A percentile compares a stretch with the other conserved stretches of the same genome.
These are phyloP conservation scores for Penicillium rolfsii DNA, from an alignment of 2,329 filamentous ascomycete species.

Conservation along the genomic window DNA sequence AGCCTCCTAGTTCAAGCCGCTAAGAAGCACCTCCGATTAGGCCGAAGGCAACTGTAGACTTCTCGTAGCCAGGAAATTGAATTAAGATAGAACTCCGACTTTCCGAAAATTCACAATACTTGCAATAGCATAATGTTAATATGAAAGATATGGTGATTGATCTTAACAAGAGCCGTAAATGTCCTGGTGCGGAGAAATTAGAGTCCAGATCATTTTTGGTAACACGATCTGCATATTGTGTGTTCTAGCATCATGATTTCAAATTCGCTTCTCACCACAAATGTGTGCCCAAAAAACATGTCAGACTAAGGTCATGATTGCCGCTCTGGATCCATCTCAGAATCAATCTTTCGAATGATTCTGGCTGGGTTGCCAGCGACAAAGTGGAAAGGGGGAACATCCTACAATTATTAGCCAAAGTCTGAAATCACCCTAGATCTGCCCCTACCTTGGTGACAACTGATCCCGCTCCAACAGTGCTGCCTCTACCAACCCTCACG, in stretches of 20 bases:
- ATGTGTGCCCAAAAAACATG: neutral
- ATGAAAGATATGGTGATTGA: too few relatives aligned
- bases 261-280: neutral
- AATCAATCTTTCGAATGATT: slow-evolving; percentile 31
- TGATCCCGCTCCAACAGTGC: slow-evolving; percentile 46
- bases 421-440: neutral
- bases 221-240: neutral
- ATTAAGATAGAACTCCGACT: too few relatives aligned
- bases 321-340: slow-evolving; percentile 29
- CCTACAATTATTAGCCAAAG: slow-evolving; percentile 18
- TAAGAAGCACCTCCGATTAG: neutral
- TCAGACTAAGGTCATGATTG: neutral
- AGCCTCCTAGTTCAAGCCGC: neutral
- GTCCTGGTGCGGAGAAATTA: too few relatives aligned
- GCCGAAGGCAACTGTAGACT: neutral
- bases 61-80: neutral
- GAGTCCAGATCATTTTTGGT: too few relatives aligned
- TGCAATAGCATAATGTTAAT: too few relatives aligned
- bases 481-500: slow-evolving; percentile 47
- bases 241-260: neutral
- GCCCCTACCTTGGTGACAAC: slow-evolving; percentile 44
- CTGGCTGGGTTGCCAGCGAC: slow-evolving; percentile 33
- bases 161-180: too few relatives aligned
- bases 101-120: too few relatives aligned
- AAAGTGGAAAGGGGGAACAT: slow-evolving; percentile 35